These are phyloP conservation scores for Ceratocystis diversiconidia DNA, from an alignment of 2,329 filamentous ascomycete genomes.

Conservation along the genomic window DNA sequence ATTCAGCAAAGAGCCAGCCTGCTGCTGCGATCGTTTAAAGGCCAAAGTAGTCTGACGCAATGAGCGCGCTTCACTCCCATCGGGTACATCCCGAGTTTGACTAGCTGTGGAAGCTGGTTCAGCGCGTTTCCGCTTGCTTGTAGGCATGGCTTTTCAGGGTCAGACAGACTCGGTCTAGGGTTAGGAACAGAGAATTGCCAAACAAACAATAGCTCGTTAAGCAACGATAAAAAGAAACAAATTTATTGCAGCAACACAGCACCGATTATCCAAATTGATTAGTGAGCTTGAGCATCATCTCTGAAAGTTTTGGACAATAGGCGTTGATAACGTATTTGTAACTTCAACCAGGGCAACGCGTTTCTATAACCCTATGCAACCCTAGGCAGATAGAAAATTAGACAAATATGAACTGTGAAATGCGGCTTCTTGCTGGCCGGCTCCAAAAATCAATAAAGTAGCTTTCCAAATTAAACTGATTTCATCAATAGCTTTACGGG, in stretches of 20 bases:
- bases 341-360: conserved; percentile 1
- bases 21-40: conserved; percentile 4
- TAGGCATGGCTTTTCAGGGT: conserved; percentile 3
- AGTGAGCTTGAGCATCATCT: too few species aligned
- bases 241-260: not conserved
- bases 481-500: too few species aligned
- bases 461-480: too few species aligned
- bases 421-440: too few species aligned
- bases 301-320: not conserved
- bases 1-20: not conserved
- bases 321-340: not conserved
- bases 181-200: not conserved
- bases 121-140: conserved; percentile 9
- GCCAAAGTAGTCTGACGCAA: conserved; percentile 12
- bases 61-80: not conserved
- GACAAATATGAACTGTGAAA: too few species aligned
- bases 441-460: too few species aligned
- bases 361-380: not conserved
- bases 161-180: not conserved
- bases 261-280: too few species aligned
- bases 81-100: too few species aligned
- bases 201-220: not conserved
- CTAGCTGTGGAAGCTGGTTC: not conserved
- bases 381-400: not conserved
- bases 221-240: not conserved